Evolutionary conservation across 225 moss, liverwort and hornwort species (phyloP).

Genomic region (Pseudoscleropodium purum): DNA sequence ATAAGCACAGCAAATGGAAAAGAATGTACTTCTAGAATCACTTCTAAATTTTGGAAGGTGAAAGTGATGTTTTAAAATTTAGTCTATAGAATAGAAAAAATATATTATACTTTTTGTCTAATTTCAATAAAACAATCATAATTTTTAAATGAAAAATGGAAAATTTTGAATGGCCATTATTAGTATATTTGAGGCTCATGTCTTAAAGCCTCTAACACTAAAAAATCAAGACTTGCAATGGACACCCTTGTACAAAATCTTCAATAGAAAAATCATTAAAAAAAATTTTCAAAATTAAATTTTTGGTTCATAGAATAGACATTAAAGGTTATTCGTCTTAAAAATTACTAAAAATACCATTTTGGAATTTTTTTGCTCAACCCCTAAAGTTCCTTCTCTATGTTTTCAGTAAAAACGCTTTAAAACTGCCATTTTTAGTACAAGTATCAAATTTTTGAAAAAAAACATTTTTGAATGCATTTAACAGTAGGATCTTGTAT

Average conservation of each 20-base stretch:
- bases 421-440: no score
- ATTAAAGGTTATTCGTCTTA: fast-evolving
- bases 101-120: background rate
- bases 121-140: background rate
- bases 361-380: fast-evolving
- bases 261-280: background rate
- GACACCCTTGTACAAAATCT: background rate
- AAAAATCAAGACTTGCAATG: background rate
- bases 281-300: background rate
- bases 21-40: background rate
- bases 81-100: background rate
- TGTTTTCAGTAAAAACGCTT: no score
- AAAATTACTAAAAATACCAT: background rate
- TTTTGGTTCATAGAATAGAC: background rate
- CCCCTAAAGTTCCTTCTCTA: no score
- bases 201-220: background rate
- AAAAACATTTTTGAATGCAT: no score
- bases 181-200: background rate
- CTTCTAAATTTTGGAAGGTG: background rate
- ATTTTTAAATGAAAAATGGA: no score
- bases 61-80: background rate
- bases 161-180: background rate
- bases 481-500: no score
- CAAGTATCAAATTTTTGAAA: no score
- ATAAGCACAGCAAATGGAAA: background rate